Evolutionary conservation across 1,284 basidiomycete species (phyloP).

Genomic region (Cystobasidiaceae sp.): DNA sequence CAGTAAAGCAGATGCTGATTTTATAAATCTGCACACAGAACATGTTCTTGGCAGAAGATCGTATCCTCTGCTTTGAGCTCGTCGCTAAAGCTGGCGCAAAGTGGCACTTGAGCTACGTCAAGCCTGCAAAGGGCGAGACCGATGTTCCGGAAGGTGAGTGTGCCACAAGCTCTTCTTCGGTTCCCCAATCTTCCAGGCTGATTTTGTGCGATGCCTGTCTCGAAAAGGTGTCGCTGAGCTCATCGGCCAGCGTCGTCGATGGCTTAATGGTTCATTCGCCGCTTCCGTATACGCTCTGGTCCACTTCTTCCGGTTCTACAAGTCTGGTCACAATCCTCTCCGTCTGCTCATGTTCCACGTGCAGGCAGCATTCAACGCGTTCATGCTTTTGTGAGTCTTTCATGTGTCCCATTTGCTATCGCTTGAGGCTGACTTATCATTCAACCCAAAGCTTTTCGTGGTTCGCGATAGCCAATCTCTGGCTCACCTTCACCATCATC

Average conservation of each 20-base stretch:
- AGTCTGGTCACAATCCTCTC: conserved; percentile 63
- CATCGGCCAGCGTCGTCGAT: conserved; percentile 49
- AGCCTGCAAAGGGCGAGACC: conserved; percentile 43
- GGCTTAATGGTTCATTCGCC: conserved; percentile 96
- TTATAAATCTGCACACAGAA: conserved; percentile 84
- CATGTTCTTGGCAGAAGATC: conserved; percentile 81
- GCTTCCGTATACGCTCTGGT: conserved; percentile 92
- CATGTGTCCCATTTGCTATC: no score
- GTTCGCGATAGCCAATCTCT: conserved; percentile 88
- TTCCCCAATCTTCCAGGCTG: neutral
- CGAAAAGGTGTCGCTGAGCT: conserved; percentile 76
- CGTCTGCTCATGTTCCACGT: conserved; percentile 35
- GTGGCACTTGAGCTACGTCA: conserved; percentile 39
- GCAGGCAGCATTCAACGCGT: conserved; percentile 13
- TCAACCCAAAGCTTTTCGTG: conserved; percentile 70
- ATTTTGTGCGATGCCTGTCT: neutral
- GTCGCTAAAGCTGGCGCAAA: conserved; percentile 68
- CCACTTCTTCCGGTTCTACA: conserved; percentile 88
- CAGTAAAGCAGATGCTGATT: neutral
- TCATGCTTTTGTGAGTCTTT: conserved; percentile 57
- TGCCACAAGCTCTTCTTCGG: conserved; percentile 4
- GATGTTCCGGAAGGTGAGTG: conserved; percentile 37
- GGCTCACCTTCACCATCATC: conserved; percentile 94
- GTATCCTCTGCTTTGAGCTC: conserved; percentile 90
- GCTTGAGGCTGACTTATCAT: conserved; percentile 54